A percentile compares a stretch with the other conserved stretches of the same genome.
These are phyloP conservation scores for Volvox africanus DNA, from an alignment of 139 green algal genomes.

Conservation along the genomic window DNA sequence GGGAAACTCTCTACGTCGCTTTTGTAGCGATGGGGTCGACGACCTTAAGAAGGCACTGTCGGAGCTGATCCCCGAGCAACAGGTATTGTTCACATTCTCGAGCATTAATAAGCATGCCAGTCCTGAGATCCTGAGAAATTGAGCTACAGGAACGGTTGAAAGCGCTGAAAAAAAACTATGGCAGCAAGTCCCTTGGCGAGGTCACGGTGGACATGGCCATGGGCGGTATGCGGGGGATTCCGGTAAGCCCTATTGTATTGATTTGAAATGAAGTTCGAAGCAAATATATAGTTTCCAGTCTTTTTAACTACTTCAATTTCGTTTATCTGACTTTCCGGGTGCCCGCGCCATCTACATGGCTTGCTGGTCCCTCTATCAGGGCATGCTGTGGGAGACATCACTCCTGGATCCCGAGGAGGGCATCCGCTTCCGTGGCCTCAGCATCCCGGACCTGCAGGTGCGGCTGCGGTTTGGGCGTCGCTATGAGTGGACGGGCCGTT, in stretches of 20 bases:
- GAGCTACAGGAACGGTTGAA: slow-evolving; percentile 86
- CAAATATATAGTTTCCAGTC: too few relatives aligned
- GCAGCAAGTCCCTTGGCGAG: slow-evolving; percentile 82
- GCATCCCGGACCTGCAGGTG: slow-evolving; percentile 93
- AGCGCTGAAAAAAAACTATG: slow-evolving; percentile 84
- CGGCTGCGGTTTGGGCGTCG: background rate
- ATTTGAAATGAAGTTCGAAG: too few relatives aligned
- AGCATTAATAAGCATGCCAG: background rate
- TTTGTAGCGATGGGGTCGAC: background rate
- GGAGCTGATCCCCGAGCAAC: slow-evolving; percentile 79
- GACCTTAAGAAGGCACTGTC: slow-evolving; percentile 72
- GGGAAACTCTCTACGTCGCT: background rate
- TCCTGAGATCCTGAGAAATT: too few relatives aligned
- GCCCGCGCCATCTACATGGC: too few relatives aligned
- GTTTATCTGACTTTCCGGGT: too few relatives aligned
- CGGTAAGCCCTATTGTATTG: slow-evolving; percentile 61
- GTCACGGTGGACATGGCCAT: slow-evolving; percentile 93
- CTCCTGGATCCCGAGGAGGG: slow-evolving; percentile 96
- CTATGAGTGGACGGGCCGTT: too few relatives aligned
- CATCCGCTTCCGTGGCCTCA: slow-evolving; percentile 96
- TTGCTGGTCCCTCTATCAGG: slow-evolving; percentile 60
- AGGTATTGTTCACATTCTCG: slow-evolving; percentile 58
- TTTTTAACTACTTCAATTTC: too few relatives aligned
- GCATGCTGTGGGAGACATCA: slow-evolving; percentile 97
- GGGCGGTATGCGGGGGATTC: slow-evolving; percentile 98